Evolutionary conservation across 129 eudicot genomes (phyloP), one percentile per base, ranked within the genome.

Genomic region (Glebionis coronaria): DNA sequence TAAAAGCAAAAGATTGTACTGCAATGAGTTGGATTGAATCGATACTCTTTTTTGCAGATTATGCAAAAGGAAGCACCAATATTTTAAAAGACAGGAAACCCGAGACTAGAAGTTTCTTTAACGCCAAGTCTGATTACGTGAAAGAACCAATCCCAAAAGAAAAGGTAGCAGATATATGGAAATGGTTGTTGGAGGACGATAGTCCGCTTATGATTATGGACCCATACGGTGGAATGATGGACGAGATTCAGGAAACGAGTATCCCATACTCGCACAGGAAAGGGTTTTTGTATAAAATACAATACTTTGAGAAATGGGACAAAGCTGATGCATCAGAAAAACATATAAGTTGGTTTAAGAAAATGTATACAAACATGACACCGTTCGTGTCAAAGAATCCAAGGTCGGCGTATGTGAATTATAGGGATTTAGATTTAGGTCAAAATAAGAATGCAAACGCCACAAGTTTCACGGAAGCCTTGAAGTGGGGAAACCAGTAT

Each of bases 211-310:
- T 65, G 23, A 61, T 59, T 10, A 60, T 60, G 65, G 72, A 70
- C 38, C 75, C 75, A 14, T 67, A 76, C 13, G 80, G 80, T 10
- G 80, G 80, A 13, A 53, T 23, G 55, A 76, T 76, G 80, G 55
- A 61, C 2, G 66, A 69, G 20, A 76, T 69, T 3, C 40, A 67
- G 5, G 38, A 69, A 12, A 52, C 71, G 0, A 14, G n/a, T 0
- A 62, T 47, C 9, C 80, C 80, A 50, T 27, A 57, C 14, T 60
- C 80, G 8, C 61, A 76, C 14, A 45, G 80, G 46, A 54, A 72
- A 16, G 76, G 80, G 19, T 61, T 61, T 28, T 70, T 69, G 67
- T 76, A 47, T 55, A 72, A 62, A 23, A 72, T 72, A 21, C 76
- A 72, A 11, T 52, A 76, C 45, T 42, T 15, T 16, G 21, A 44